Evolutionary conservation across 768 basidiomycete species (phyloP), one percentile per base, ranked within the genome.

Genomic region (Tulasnella sp.): DNA sequence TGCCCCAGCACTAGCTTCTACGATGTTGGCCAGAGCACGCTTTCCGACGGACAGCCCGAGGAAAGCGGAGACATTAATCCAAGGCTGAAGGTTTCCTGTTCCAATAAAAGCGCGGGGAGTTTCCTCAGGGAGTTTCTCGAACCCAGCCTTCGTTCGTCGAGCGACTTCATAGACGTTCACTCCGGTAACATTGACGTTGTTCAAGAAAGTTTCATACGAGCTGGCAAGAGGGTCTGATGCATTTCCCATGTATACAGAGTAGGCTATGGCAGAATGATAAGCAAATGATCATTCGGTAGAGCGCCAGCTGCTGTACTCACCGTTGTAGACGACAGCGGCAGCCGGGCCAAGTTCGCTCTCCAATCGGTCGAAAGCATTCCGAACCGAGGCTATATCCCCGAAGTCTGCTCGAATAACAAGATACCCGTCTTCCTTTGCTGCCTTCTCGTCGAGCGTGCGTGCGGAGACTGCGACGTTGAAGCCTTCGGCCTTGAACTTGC

Each of bases 61-160:
- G 20, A 40, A 48, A 0, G 57, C 67, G 32, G 29, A 23, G 67
- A 2, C n/a, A n/a, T n/a, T 39, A 20, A 70, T 16, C 61, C 57
- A 70, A 5, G 76, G 76, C 15, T 74, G 39, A n/a, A 77, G 32
- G 32, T 77, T 77, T 39, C 76, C 76, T 0, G 40, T 69, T 16
- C 37, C 70, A 32, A 77, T 70, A 26, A 77, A 37, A 0, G 76
- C 57, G 26, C 42, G 39, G 3, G 76, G 55, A 42, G 26, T 26
- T 6, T 46, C 39, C 3, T n/a, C 9, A 23, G 46, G n/a, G 32
- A 77, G 76, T 69, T 69, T 72, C 35, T 77, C 76, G 76, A 77
- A 77, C 9, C 70, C 76, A 10, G 40, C 40, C 57, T 70, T 69
- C 4, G 76, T 37, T 29, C 32, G 61, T n/a, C 51, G 37, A 39